Conservation (phyloP, 2,329 filamentous ascomycete genomes). For the Nannizzia gypsea region DNA sequence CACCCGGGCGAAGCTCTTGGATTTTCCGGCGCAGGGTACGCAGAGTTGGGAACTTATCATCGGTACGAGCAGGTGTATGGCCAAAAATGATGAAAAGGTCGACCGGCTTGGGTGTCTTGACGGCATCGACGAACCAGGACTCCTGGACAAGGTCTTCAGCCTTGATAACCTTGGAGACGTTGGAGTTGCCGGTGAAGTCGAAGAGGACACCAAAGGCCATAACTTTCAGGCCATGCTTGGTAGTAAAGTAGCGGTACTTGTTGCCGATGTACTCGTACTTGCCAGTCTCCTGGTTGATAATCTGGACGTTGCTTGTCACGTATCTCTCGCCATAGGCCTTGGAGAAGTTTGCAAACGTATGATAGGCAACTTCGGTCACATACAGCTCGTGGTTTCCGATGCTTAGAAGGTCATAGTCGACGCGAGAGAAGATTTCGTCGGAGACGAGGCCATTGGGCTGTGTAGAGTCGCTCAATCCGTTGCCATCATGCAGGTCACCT, state of each 20-base stretch:
- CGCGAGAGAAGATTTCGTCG: conserved; percentile 41
- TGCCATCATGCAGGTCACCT: conserved; percentile 54
- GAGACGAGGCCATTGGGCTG: conserved; percentile 45
- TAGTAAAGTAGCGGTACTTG: conserved; percentile 41
- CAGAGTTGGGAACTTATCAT: conserved; percentile 33
- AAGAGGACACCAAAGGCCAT: conserved; percentile 44
- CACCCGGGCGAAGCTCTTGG: conserved; percentile 43
- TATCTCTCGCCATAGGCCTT: conserved; percentile 46
- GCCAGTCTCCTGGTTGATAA: conserved; percentile 34
- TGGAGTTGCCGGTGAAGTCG: conserved; percentile 46
- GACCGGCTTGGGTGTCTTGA: conserved; percentile 44
- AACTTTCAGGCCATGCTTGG: conserved; percentile 38
- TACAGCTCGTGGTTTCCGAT: conserved; percentile 57
- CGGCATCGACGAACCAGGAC: conserved; percentile 48
- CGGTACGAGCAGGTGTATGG: conserved; percentile 47
- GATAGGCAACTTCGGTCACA: conserved; percentile 49
- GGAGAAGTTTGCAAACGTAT: conserved; percentile 49
- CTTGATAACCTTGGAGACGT: conserved; percentile 49
- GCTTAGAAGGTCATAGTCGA: conserved; percentile 44
- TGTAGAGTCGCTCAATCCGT: conserved; percentile 51
- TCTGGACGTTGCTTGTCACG: conserved; percentile 43
- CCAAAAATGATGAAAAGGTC: conserved; percentile 54
- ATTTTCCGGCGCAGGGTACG: conserved; percentile 47
- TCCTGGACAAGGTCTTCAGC: conserved; percentile 43
- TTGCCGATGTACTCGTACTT: conserved; percentile 37